phyloP scores from a whole-genome alignment of 2,329 filamentous ascomycete genomes.

The Cladophialophora yegresii region DNA sequence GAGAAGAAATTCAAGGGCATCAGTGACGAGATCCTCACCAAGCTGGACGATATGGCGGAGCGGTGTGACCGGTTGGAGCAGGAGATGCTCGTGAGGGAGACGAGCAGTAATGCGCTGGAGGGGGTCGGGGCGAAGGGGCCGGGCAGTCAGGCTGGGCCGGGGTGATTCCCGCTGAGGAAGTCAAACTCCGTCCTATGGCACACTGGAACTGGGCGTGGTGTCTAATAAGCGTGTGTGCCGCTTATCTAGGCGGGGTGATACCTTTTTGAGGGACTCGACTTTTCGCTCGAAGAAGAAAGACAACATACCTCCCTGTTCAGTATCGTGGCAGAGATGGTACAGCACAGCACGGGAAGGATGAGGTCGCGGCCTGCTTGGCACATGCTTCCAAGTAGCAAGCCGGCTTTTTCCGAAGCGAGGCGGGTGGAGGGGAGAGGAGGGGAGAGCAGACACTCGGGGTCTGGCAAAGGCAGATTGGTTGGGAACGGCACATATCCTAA shows the following conservation, averaged over 20 bases:
- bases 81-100: constrained; percentile 35
- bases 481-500: neutral
- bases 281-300: neutral
- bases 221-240: neutral
- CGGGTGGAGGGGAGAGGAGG: neutral
- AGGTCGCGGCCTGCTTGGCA: neutral
- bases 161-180: constrained; percentile 4
- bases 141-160: constrained; percentile 21
- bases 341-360: neutral
- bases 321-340: neutral
- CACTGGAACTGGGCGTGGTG: neutral
- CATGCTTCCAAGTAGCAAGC: neutral
- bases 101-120: constrained; percentile 20
- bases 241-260: no score
- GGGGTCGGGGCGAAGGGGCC: constrained; percentile 7
- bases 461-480: neutral
- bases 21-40: constrained; percentile 38
- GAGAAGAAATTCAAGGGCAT: constrained; percentile 39
- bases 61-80: constrained; percentile 38
- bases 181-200: neutral
- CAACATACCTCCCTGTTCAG: neutral
- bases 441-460: neutral
- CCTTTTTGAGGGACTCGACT: neutral
- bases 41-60: constrained; percentile 38
- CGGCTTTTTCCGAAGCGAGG: neutral